These are phyloP conservation scores for Pseudonitzschia pungens DNA, from an alignment of 108 stramenopile species.

Conservation along the genomic window DNA sequence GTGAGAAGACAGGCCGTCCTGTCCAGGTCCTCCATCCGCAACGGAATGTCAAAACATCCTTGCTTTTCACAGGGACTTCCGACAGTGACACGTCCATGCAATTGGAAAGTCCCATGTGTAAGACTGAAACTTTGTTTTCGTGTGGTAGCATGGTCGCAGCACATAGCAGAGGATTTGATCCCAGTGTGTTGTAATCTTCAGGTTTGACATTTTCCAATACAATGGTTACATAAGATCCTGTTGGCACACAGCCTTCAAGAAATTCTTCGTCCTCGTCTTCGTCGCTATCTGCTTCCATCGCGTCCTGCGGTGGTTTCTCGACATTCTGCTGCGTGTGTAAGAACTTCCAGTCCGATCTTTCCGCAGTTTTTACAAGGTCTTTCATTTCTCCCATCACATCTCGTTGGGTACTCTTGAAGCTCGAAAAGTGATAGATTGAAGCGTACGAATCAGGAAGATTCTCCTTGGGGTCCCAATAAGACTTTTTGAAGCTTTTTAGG, in stretches of 20 bases:
- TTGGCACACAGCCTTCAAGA: constrained; percentile 75
- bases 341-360: constrained; percentile 31
- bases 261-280: constrained; percentile 67
- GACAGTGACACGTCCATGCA: constrained; percentile 9
- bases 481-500: constrained; percentile 91
- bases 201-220: constrained; percentile 71
- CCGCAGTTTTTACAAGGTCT: constrained; percentile 60
- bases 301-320: constrained; percentile 39
- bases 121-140: constrained; percentile 93
- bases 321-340: constrained; percentile 15
- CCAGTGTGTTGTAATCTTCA: constrained; percentile 41
- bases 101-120: constrained; percentile 91
- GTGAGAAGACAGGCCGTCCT: constrained; percentile 91
- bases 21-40: constrained; percentile 95
- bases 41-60: constrained; percentile 89
- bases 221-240: constrained; percentile 88
- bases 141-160: constrained; percentile 89
- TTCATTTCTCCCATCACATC: constrained; percentile 75
- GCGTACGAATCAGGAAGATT: constrained; percentile 95
- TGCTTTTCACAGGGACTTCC: constrained; percentile 81
- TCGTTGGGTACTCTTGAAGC: constrained; percentile 85
- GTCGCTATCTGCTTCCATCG: constrained; percentile 35
- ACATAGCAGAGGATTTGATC: constrained; percentile 57
- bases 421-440: constrained; percentile 88
- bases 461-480: constrained; percentile 96